Conservation (phyloP, 257 asterid genomes). For the Nicotiana knightiana region DNA sequence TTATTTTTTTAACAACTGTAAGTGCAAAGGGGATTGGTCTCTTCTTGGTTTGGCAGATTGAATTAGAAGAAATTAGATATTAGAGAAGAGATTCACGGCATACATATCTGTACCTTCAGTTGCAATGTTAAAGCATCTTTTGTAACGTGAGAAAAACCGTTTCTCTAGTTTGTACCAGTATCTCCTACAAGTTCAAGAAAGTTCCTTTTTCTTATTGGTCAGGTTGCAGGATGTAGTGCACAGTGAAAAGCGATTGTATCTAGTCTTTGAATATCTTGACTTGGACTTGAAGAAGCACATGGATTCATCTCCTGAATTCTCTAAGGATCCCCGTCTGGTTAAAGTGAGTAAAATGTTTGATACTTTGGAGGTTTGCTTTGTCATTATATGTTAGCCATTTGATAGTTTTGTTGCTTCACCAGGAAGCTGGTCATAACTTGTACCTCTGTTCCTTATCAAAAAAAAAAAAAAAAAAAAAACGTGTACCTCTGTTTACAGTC, state of each 20-base stretch:
- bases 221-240: slow-evolving; percentile 99
- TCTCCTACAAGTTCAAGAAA: background rate
- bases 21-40: background rate
- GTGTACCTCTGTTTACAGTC: background rate
- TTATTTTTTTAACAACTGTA: background rate
- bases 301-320: slow-evolving; percentile 92
- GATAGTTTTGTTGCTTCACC: background rate
- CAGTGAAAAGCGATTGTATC: slow-evolving; percentile 81
- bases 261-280: slow-evolving; percentile 95
- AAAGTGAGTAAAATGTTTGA: slow-evolving; percentile 53
- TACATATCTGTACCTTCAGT: background rate
- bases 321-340: slow-evolving; percentile 67
- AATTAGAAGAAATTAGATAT: background rate
- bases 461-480: background rate
- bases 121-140: background rate
- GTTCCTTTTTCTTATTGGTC: slow-evolving; percentile 8
- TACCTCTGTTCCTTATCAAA: background rate
- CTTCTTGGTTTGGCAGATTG: background rate
- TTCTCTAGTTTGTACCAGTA: background rate
- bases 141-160: background rate
- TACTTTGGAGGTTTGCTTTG: slow-evolving; percentile 11
- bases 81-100: background rate
- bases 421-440: background rate
- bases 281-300: slow-evolving; percentile 96
- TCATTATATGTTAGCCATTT: background rate